A percentile compares a stretch with the other conserved stretches of the same genome.
phyloP scores from a whole-genome alignment of 2,329 filamentous ascomycete genomes.

The Penicillium sp. region DNA sequence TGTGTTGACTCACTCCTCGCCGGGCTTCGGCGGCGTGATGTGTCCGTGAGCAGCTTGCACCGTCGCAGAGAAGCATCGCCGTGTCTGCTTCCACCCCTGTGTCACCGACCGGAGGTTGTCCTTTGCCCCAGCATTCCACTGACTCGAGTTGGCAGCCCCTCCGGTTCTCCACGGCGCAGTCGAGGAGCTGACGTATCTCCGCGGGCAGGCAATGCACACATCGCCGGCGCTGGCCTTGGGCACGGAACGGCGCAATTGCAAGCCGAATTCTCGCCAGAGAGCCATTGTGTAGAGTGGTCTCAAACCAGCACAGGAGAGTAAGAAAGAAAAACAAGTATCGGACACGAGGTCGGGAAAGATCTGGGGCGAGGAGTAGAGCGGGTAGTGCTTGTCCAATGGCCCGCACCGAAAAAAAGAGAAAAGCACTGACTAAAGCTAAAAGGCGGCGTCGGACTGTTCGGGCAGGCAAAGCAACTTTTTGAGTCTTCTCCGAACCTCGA shows the following conservation, averaged over 20 bases:
- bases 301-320: conserved; percentile 17
- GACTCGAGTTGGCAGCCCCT: conserved; percentile 17
- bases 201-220: conserved; percentile 31
- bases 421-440: conserved; percentile 28
- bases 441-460: conserved; percentile 16
- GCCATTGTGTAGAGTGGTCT: conserved; percentile 28
- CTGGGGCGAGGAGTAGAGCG: conserved; percentile 12
- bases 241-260: conserved; percentile 50
- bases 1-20: conserved; percentile 73
- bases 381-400: conserved; percentile 26
- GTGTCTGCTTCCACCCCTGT: conserved; percentile 30
- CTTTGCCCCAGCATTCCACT: conserved; percentile 11
- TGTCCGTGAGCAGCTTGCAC: conserved; percentile 70
- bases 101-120: conserved; percentile 18
- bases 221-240: conserved; percentile 64
- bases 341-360: conserved; percentile 8
- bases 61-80: conserved; percentile 67
- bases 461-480: neutral
- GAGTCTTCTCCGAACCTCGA: conserved; percentile 16
- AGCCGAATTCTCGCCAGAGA: conserved; percentile 37
- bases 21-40: conserved; percentile 78
- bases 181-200: conserved; percentile 32
- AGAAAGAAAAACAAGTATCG: conserved; percentile 12
- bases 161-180: conserved; percentile 22
- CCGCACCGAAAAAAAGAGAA: conserved; percentile 26